These are phyloP conservation scores for Apiospora malaysiana DNA, from an alignment of 2,329 filamentous ascomycete genomes.

Conservation along the genomic window DNA sequence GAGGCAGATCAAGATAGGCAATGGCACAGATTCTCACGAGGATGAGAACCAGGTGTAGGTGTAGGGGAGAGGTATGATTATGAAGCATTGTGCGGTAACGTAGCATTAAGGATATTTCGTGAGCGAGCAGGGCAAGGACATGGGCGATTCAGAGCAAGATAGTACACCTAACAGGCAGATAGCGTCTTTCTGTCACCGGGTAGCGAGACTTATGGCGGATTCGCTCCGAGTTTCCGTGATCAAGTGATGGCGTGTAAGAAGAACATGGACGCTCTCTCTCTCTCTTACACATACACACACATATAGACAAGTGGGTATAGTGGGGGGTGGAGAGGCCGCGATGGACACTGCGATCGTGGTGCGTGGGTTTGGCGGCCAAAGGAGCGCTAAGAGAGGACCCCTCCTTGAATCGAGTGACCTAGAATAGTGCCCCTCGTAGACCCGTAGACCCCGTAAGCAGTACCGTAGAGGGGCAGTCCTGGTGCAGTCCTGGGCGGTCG, in stretches of 20 bases:
- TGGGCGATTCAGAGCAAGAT: slow-evolving; percentile 12
- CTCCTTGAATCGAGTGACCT: neutral
- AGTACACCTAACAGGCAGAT: slow-evolving; percentile 4
- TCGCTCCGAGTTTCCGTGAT: slow-evolving; percentile 13
- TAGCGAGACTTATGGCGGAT: neutral
- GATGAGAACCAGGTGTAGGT: neutral
- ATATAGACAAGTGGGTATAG: neutral
- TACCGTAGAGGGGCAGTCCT: neutral
- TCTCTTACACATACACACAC: neutral
- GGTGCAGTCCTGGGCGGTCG: neutral
- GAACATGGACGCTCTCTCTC: neutral
- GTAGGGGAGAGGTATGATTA: slow-evolving; percentile 1
- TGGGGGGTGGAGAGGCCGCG: slow-evolving; percentile 13
- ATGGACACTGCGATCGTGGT: neutral
- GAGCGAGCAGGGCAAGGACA: slow-evolving; percentile 3
- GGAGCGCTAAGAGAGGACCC: slow-evolving; percentile 8
- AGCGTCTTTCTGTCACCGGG: slow-evolving; percentile 4
- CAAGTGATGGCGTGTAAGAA: slow-evolving; percentile 10
- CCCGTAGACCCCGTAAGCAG: too few species aligned
- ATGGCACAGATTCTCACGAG: slow-evolving; percentile 1
- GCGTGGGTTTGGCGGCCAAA: neutral
- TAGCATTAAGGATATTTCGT: slow-evolving; percentile 5
- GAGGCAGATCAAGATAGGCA: slow-evolving; percentile 15
- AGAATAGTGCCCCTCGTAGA: neutral
- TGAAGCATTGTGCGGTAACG: slow-evolving; percentile 18